Evolutionary conservation across 2,329 filamentous ascomycete species (phyloP).

Genomic region (Elsinoe batatas): DNA sequence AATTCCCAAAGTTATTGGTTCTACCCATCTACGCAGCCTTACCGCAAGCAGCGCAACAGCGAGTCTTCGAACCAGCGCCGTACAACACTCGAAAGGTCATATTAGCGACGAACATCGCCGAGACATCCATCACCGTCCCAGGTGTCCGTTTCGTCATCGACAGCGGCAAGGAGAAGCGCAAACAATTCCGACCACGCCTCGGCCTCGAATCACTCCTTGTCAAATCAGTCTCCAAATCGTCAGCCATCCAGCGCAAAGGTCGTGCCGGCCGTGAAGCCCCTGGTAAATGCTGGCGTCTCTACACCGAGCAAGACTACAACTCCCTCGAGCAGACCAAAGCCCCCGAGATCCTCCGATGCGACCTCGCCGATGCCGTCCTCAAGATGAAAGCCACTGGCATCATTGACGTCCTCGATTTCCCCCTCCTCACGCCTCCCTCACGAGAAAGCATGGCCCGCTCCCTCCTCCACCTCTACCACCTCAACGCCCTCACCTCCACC

Average conservation of each 20-base stretch:
- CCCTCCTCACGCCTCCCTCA: slow-evolving; percentile 73
- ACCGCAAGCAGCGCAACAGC: slow-evolving; percentile 74
- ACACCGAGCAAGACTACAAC: slow-evolving; percentile 68
- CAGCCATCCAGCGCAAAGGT: slow-evolving; percentile 81
- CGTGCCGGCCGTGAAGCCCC: slow-evolving; percentile 87
- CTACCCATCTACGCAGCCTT: slow-evolving; percentile 85
- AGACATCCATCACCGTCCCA: slow-evolving; percentile 91
- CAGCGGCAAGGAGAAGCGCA: slow-evolving; percentile 86
- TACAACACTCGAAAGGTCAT: slow-evolving; percentile 80
- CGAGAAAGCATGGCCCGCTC: slow-evolving; percentile 72
- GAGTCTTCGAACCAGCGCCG: slow-evolving; percentile 68
- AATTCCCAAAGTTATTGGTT: slow-evolving; percentile 61
- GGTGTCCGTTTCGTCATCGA: slow-evolving; percentile 89
- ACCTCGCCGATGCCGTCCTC: slow-evolving; percentile 74
- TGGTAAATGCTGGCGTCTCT: slow-evolving; percentile 82
- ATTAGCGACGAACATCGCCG: slow-evolving; percentile 93
- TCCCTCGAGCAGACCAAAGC: slow-evolving; percentile 61
- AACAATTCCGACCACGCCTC: slow-evolving; percentile 74
- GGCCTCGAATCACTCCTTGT: slow-evolving; percentile 85
- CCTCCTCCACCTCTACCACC: slow-evolving; percentile 65
- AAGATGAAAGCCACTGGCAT: slow-evolving; percentile 92
- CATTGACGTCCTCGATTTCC: slow-evolving; percentile 69
- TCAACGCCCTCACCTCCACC: slow-evolving; percentile 63
- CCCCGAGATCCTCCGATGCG: slow-evolving; percentile 84
- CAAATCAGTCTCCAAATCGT: slow-evolving; percentile 86